Conservation (phyloP, 1,139 yeast species). For the Kodamaea sp. region DNA sequence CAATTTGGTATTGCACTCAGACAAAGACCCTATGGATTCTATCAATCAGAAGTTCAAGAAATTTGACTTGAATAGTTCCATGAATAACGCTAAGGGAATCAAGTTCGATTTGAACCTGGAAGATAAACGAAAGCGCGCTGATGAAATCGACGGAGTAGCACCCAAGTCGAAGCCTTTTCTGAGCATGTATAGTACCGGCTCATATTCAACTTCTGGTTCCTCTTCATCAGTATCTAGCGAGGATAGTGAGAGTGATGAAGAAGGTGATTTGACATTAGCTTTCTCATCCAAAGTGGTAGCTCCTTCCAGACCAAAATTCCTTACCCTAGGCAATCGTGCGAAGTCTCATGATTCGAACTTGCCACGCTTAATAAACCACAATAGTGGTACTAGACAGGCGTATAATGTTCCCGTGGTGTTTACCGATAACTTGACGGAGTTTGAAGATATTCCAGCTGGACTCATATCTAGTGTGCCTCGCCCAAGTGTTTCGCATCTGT, state of each 20-base stretch:
- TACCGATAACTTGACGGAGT: conserved; percentile 34
- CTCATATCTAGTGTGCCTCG: conserved; percentile 27
- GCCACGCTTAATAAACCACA: conserved; percentile 24
- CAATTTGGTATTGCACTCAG: conserved; percentile 1
- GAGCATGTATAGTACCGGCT: conserved; percentile 1
- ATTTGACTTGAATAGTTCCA: conserved; percentile 41
- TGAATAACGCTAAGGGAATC: conserved; percentile 28
- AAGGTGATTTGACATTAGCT: conserved; percentile 55
- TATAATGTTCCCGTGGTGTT: conserved; percentile 30
- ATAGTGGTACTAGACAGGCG: conserved; percentile 11
- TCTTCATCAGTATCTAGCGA: conserved; percentile 12
- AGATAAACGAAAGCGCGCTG: conserved; percentile 4
- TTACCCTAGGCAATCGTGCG: conserved; percentile 37
- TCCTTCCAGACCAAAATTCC: conserved; percentile 38
- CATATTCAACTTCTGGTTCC: conserved; percentile 1
- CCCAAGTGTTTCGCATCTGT: conserved; percentile 20
- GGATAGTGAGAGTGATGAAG: conserved; percentile 34
- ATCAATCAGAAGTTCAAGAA: conserved; percentile 38
- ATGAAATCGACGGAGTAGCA: conserved; percentile 16
- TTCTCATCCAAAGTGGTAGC: conserved; percentile 47
- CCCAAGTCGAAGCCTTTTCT: conserved; percentile 13
- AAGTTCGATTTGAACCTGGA: conserved; percentile 7
- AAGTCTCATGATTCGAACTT: conserved; percentile 48
- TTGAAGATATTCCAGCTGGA: conserved; percentile 47
- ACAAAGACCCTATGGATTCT: conserved; percentile 6